These are phyloP conservation scores for Leccinum rimulosum DNA, from an alignment of 768 basidiomycete species.

Conservation along the genomic window DNA sequence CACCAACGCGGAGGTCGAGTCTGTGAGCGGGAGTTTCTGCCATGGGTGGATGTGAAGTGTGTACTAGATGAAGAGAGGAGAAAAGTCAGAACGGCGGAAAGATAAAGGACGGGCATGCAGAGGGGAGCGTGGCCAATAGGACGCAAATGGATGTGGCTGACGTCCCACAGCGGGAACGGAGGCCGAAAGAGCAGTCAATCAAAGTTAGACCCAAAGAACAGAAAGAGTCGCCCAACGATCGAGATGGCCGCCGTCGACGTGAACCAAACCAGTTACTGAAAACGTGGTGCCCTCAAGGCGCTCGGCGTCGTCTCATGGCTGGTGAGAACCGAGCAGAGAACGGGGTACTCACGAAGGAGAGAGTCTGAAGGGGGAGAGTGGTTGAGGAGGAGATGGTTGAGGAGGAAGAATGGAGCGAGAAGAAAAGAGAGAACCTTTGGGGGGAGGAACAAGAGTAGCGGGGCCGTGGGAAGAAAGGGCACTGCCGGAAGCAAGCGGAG, in stretches of 20 bases:
- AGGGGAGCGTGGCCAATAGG: conserved; percentile 26
- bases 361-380: conserved; percentile 8
- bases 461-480: conserved; percentile 37
- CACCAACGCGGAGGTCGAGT: conserved; percentile 86
- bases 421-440: conserved; percentile 24
- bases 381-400: conserved; percentile 17
- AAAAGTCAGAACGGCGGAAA: conserved; percentile 16
- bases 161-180: conserved; percentile 16
- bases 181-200: conserved; percentile 1
- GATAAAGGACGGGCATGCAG: conserved; percentile 31
- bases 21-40: conserved; percentile 69
- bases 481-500: conserved; percentile 40
- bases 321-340: conserved; percentile 5
- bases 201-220: conserved; percentile 1
- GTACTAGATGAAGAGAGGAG: conserved; percentile 9
- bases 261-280: conserved; percentile 2
- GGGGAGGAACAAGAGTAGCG: conserved; percentile 46
- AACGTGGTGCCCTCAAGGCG: conserved; percentile 34
- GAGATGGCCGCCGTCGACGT: conserved; percentile 4
- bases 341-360: conserved; percentile 25
- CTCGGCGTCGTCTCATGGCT: conserved; percentile 11
- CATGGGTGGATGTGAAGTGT: conserved; percentile 43
- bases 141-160: conserved; percentile 38
- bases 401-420: conserved; percentile 27
- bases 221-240: not conserved